These are phyloP conservation scores for Phytophthora agathidicida DNA, from an alignment of 352 stramenopile species.

Conservation along the genomic window DNA sequence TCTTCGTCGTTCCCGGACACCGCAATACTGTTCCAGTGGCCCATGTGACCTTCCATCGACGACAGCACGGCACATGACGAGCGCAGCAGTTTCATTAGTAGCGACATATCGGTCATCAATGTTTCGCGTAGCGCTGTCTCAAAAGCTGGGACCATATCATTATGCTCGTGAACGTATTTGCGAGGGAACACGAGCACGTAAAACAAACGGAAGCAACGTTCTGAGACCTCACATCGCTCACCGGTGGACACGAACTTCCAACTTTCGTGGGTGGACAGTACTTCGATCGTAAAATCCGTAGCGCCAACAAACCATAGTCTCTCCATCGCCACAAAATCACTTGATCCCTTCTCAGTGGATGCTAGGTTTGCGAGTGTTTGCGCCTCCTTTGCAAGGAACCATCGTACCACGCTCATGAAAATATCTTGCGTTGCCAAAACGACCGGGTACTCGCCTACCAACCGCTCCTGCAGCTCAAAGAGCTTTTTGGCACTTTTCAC, in stretches of 20 bases:
- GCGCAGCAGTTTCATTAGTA: conserved; percentile 69
- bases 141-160: conserved; percentile 52
- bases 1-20: conserved; percentile 6
- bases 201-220: conserved; percentile 62
- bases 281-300: conserved; percentile 64
- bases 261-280: conserved; percentile 64
- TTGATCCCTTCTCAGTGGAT: neutral
- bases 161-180: conserved; percentile 40
- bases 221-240: conserved; percentile 50
- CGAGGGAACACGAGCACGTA: conserved; percentile 49
- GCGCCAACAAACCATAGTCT: conserved; percentile 57
- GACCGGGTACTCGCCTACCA: conserved; percentile 52
- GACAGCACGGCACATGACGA: conserved; percentile 42
- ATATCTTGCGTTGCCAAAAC: conserved; percentile 57
- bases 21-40: conserved; percentile 31
- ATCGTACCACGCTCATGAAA: conserved; percentile 64
- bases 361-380: conserved; percentile 21
- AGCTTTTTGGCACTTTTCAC: conserved; percentile 62
- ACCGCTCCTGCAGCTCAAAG: conserved; percentile 66
- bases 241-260: conserved; percentile 57
- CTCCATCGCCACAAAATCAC: conserved; percentile 33
- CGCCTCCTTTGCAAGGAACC: conserved; percentile 61
- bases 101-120: conserved; percentile 51
- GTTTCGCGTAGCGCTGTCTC: conserved; percentile 53
- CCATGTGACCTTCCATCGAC: conserved; percentile 11